Evolutionary conservation across 1,284 basidiomycete genomes (phyloP), one percentile per base, ranked within the genome.

Genomic region (Rhodotorula sp.): DNA sequence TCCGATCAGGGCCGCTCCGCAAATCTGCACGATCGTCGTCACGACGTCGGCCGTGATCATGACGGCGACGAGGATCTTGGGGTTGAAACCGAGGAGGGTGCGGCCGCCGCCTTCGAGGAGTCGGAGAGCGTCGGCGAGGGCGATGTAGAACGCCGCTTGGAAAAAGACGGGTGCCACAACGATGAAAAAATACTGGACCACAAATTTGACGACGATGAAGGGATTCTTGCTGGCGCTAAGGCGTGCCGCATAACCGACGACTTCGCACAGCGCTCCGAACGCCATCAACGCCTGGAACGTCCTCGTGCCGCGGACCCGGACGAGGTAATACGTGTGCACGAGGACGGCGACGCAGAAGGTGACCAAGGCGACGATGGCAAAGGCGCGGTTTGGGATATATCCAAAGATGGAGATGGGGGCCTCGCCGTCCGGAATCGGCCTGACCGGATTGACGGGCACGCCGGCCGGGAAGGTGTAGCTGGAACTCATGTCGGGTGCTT

Each of bases 1-100:
- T 23, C 83, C 83, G 63, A 84, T 81, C 23, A 84, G 72, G 15
- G 83, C 82, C 0, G 83, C 83, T 10, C 83, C 83, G 21, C 73
- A 74, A 39, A 83, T 79, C 65, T 84, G 83, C 12, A 83, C 72
- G 31, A 81, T 77, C 29, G 81, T 82, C n/a, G 79, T 81, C 26
- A 81, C 64, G n/a, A 78, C 72, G 68, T 83, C 83, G 62, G 80
- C 79, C 23, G 77, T 69, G 48, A 83, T 78, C 76, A 83, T 83
- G 71, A 77, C 79, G 77, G 64, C 12, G 4, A 65, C 64, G 39
- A 65, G 59, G 46, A 62, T 59, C 62, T 62, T 69, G 7, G 69
- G 61, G n/a, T 60, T 26, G 46, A 65, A 67, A n/a, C 69, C 56
- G 16, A 66, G 34, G 20, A 57, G 54, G 26, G 67, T 69, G 16